phyloP scores from a whole-genome alignment of 2,329 filamentous ascomycete species.

The Botrytis fragariae region DNA sequence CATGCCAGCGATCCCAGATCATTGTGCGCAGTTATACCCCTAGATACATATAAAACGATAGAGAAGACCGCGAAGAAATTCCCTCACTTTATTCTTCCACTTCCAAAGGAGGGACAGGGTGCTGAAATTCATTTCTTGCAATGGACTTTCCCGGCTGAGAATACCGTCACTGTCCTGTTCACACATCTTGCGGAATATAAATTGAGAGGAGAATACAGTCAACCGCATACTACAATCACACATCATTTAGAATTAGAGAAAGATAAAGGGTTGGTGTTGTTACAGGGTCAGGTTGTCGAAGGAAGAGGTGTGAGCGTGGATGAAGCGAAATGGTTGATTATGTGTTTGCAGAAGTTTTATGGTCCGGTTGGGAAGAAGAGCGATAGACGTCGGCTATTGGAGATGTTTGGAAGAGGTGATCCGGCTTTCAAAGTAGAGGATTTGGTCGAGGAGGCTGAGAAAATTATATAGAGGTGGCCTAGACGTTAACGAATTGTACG shows the following conservation, averaged over 20 bases:
- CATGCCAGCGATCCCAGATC: conserved; percentile 71
- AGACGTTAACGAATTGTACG: conserved; percentile 2
- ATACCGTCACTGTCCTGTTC: conserved; percentile 78
- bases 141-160: conserved; percentile 81
- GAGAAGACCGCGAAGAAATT: conserved; percentile 67
- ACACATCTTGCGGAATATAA: conserved; percentile 94
- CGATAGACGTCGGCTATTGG: conserved; percentile 66
- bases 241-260: conserved; percentile 80
- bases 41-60: conserved; percentile 71
- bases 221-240: conserved; percentile 90
- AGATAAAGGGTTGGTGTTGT: conserved; percentile 75
- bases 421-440: conserved; percentile 76
- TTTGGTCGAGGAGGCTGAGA: conserved; percentile 86
- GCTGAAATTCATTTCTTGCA: conserved; percentile 96
- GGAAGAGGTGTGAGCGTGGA: conserved; percentile 73
- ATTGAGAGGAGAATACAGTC: conserved; percentile 80
- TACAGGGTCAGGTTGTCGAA: conserved; percentile 78
- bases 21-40: conserved; percentile 80
- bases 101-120: conserved; percentile 65
- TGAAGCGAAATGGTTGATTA: conserved; percentile 84
- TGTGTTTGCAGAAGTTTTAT: conserved; percentile 96
- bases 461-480: conserved; percentile 52
- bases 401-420: conserved; percentile 81
- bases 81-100: conserved; percentile 87
- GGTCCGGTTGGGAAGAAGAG: conserved; percentile 56